Evolutionary conservation across 2,329 filamentous ascomycete genomes (phyloP), one percentile per base, ranked within the genome.

Genomic region (Xenosphaeropsis pyriputrescens): DNA sequence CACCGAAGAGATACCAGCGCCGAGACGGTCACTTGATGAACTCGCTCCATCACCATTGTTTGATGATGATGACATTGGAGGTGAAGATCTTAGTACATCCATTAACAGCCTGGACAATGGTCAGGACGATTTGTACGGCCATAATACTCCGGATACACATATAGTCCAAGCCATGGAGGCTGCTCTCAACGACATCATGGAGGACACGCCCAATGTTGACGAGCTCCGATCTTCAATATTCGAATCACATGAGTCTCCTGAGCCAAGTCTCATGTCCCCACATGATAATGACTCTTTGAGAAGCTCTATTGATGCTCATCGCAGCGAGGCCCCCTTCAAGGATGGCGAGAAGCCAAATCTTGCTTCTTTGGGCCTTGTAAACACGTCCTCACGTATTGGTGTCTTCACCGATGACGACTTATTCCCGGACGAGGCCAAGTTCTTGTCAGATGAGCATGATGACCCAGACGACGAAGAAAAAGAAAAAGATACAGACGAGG

Each of bases 381-480:
- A 85, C 42, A 79, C 81, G 5, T 83, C 85, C 12, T 85, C 84
- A 13, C 79, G 85, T 16, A 86, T 88, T 41, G 88, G 89, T 1
- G 91, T 98, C 2, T 98, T 98, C 56, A 75, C 84, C 6, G 84
- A 94, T 47, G 84, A 96, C 52, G 85, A 96, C 52, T 71, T 98
- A 5, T 96, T 95, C 54, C 81, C 78, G 2, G 89, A 96, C 45
- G 85, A 93, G 51, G 75, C 84, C 50, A 86, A 79, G 49, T 85
- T 85, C 47, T 65, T 88, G 5, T 81, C 88, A 37, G 89, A 95
- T 48, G 86, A 94, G 50, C 77, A 80, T 37, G 84, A 86, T 36
- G 85, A 89, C 41, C 68, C 69, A 1, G 67, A 67, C 16, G 67
- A 67, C 16, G 65, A 66, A 15, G 64, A 64, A 2, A 64, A 67